Conservation (phyloP, 2,329 filamentous ascomycete species). For the Dactylellina parvicollis region DNA sequence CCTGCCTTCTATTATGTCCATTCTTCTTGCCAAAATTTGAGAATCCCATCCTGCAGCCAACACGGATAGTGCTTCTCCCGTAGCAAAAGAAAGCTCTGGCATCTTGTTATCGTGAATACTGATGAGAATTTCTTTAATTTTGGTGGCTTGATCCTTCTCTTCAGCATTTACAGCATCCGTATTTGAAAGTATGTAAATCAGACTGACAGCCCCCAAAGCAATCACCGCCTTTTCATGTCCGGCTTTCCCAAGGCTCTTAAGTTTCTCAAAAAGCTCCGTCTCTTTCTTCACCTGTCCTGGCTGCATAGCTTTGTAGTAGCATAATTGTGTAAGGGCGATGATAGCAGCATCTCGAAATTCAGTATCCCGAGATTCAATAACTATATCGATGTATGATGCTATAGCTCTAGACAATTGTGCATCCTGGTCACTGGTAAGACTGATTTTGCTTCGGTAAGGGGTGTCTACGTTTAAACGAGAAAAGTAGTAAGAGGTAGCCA, state of each 20-base stretch:
- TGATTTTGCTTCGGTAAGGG: conserved; percentile 8
- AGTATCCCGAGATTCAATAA: conserved; percentile 54
- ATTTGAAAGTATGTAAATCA: conserved; percentile 66
- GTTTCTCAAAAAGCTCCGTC: conserved; percentile 68
- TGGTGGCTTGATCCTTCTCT: conserved; percentile 63
- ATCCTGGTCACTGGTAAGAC: neutral
- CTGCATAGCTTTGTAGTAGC: conserved; percentile 62
- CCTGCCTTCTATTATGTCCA: conserved; percentile 57
- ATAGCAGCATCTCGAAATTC: conserved; percentile 61
- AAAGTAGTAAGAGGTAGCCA: conserved; percentile 32
- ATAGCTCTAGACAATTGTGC: conserved; percentile 22
- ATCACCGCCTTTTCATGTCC: conserved; percentile 83
- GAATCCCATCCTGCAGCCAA: conserved; percentile 84
- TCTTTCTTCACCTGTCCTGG: conserved; percentile 59
- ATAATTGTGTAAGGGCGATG: conserved; percentile 65
- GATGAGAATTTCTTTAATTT: conserved; percentile 75
- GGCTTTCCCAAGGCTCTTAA: conserved; percentile 76
- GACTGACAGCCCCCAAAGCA: conserved; percentile 80
- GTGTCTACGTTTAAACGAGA: conserved; percentile 27
- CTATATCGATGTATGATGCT: conserved; percentile 35
- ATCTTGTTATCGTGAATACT: conserved; percentile 83
- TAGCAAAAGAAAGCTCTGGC: conserved; percentile 86
- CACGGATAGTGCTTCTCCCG: conserved; percentile 86
- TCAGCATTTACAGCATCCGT: conserved; percentile 54
- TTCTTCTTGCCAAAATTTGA: conserved; percentile 70